Evolutionary conservation across 805 yeast species (phyloP), one percentile per base, ranked within the genome.

Genomic region (Ascoidea rubescens): DNA sequence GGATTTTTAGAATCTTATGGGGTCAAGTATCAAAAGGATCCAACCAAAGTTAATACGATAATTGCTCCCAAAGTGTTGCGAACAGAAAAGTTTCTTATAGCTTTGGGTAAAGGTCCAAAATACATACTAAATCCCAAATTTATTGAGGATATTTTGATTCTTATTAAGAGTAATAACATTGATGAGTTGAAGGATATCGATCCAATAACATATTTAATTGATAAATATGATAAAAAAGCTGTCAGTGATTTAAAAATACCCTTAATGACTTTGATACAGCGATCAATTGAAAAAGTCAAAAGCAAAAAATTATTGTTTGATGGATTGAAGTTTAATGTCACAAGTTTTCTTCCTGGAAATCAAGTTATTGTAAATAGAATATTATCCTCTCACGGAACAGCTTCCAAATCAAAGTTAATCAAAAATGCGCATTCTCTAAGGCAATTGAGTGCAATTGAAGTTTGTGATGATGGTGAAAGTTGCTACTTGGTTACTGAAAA

Each of bases 51-150:
- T 47, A 77, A 79, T 59, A 65, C 78, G 0, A 66, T 85, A 8
- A 77, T 90, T 8, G 90, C 97, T 0, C 96, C 97, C 1, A 79
- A 79, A 55, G 72, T 84, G n/a, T 62, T 85, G 59, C 71, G 97
- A 57, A 91, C 98, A 0, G 96, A 85, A 53, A 93, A 91, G 66
- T 90, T 91, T 60, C 71, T 91, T 51, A 75, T 77, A 47, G 79
- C 89, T 21, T 67, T 89, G 50, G 78, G 88, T 51, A 71, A 71
- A 46, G 79, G 72, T 49, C 74, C 78, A 0, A 65, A 67, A n/a
- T 66, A 70, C 51, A 75, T 81, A 3, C 57, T 85, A 1, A 75
- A 78, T 37, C 87, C 89, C 0, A 60, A 66, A 4, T 82, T 79
- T 54, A 54, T 82, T 1, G 66, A 65, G 1, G 78, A 76, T 46